Evolutionary conservation across 331 rosid genomes (phyloP).

Genomic region (Malus hybrid): DNA sequence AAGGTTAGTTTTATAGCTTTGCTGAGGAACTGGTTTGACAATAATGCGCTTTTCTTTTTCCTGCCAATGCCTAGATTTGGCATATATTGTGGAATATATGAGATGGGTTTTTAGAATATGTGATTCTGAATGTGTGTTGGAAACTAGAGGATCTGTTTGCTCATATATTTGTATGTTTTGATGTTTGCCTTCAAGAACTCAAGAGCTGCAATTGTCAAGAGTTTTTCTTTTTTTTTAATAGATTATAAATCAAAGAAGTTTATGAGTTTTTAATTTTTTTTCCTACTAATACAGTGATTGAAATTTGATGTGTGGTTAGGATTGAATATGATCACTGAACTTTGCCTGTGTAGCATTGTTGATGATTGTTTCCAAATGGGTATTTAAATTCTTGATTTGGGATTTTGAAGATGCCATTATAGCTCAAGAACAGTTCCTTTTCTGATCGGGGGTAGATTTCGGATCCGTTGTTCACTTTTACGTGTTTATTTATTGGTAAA

Average conservation of each 20-base stretch:
- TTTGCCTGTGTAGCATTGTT: neutral
- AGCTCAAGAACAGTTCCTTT: neutral
- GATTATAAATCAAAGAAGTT: neutral
- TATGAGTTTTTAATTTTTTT: neutral
- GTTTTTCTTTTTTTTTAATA: neutral
- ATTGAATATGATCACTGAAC: neutral
- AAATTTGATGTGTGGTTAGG: neutral
- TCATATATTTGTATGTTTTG: neutral
- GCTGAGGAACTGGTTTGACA: neutral
- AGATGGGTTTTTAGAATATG: slow-evolving; percentile 1
- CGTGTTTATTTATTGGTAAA: no score
- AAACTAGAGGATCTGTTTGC: neutral
- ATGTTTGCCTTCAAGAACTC: neutral
- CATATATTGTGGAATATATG: neutral
- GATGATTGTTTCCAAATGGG: neutral
- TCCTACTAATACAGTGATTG: neutral
- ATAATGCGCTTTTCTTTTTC: neutral
- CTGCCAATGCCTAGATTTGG: neutral
- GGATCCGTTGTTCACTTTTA: no score
- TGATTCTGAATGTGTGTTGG: neutral
- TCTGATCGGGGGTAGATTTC: no score
- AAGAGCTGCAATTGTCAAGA: neutral
- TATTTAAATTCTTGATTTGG: neutral
- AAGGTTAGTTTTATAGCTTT: neutral
- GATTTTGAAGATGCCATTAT: neutral